These are phyloP conservation scores for Phytophthora citrophthora DNA, from an alignment of 352 stramenopile species.

Conservation along the genomic window DNA sequence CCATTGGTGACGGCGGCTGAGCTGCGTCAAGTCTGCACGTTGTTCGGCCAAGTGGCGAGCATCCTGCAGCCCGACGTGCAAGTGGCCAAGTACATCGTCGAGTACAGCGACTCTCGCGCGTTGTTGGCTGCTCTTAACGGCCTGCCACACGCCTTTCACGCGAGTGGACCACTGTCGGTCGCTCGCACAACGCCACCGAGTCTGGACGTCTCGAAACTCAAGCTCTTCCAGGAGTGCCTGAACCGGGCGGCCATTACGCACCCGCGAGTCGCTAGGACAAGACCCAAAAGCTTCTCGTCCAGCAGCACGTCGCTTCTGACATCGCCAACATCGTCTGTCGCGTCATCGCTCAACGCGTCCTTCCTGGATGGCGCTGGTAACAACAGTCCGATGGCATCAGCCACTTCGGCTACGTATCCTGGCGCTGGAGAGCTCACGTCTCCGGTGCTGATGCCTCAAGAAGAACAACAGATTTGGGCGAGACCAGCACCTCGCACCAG, in stretches of 20 bases:
- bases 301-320: slow-evolving; percentile 64
- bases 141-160: slow-evolving; percentile 39
- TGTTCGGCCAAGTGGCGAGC: slow-evolving; percentile 75
- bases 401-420: slow-evolving; percentile 34
- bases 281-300: slow-evolving; percentile 71
- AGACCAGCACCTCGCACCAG: slow-evolving; percentile 30
- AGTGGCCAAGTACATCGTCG: slow-evolving; percentile 63
- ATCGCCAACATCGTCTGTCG: slow-evolving; percentile 73
- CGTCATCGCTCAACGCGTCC: slow-evolving; percentile 64
- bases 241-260: slow-evolving; percentile 23
- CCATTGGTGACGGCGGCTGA: slow-evolving; percentile 38
- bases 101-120: slow-evolving; percentile 77
- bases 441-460: slow-evolving; percentile 39
- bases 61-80: slow-evolving; percentile 63
- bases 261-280: slow-evolving; percentile 21
- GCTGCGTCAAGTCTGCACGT: slow-evolving; percentile 70
- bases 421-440: slow-evolving; percentile 27
- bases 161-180: slow-evolving; percentile 48
- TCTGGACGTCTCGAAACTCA: slow-evolving; percentile 67
- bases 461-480: slow-evolving; percentile 42
- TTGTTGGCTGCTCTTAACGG: slow-evolving; percentile 49
- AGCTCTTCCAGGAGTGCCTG: slow-evolving; percentile 65
- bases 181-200: slow-evolving; percentile 58
- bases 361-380: slow-evolving; percentile 50
- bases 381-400: slow-evolving; percentile 36